These are phyloP conservation scores for Nitzschia inconspicua DNA, from an alignment of 108 stramenopile species.

Conservation along the genomic window DNA sequence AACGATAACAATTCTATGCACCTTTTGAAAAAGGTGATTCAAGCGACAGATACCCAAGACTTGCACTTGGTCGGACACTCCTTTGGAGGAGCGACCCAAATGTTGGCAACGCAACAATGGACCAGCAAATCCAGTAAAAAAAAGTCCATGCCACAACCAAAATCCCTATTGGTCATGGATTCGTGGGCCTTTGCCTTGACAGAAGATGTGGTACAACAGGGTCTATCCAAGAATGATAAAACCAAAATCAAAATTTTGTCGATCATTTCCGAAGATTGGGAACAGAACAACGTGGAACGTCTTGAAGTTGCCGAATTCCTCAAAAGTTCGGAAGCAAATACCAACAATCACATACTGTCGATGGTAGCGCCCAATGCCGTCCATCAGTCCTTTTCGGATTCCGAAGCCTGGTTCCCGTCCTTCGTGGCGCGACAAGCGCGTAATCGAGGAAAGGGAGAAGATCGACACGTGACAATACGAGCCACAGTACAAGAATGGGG, in stretches of 20 bases:
- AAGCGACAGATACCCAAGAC: constrained; percentile 5
- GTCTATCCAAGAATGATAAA: neutral
- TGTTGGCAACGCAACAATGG: neutral
- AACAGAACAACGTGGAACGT: constrained; percentile 10
- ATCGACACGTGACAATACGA: constrained; percentile 15
- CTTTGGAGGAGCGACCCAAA: constrained; percentile 48
- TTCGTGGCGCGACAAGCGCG: neutral
- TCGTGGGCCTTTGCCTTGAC: constrained; percentile 19
- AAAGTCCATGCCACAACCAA: neutral
- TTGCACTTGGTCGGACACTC: constrained; percentile 47
- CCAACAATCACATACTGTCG: neutral
- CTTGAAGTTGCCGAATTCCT: constrained; percentile 8
- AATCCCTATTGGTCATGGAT: constrained; percentile 27
- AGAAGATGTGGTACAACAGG: constrained; percentile 10
- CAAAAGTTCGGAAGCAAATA: neutral
- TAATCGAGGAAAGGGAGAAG: constrained; percentile 7
- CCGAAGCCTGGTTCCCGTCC: constrained; percentile 12
- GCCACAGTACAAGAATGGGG: no score
- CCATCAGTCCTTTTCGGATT: constrained; percentile 30
- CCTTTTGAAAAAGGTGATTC: constrained; percentile 8
- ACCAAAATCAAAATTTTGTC: constrained; percentile 1
- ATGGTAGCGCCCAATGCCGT: constrained; percentile 12
- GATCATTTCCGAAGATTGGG: constrained; percentile 28
- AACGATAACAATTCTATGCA: neutral
- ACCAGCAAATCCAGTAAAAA: neutral